Percentiles rank a stretch among this genome's conserved stretches.
phyloP scores from a whole-genome alignment of 495 filamentous ascomycete species.

The Xylaria castorea region DNA sequence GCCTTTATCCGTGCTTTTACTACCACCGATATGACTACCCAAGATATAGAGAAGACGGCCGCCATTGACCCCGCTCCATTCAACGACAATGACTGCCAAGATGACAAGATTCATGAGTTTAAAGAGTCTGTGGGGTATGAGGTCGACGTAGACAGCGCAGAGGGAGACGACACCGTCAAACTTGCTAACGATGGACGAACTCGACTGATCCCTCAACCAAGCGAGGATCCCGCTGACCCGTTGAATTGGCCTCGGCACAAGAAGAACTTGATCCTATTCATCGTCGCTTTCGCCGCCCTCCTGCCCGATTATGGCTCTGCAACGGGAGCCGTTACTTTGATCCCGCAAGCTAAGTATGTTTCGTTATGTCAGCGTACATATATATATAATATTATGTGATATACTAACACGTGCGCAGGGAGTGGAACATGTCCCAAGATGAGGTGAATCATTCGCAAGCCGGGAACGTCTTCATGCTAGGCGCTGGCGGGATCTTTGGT shows the following conservation, averaged over 20 bases:
- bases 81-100: not conserved
- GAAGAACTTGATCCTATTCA: slow-evolving; percentile 62
- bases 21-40: not conserved
- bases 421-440: slow-evolving; percentile 56
- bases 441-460: slow-evolving; percentile 62
- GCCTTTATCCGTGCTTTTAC: not conserved
- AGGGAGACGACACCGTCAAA: slow-evolving; percentile 41
- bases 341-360: slow-evolving; percentile 56
- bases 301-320: slow-evolving; percentile 64
- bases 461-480: slow-evolving; percentile 66
- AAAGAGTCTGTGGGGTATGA: slow-evolving; percentile 46
- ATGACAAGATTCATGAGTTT: slow-evolving; percentile 37
- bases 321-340: slow-evolving; percentile 60
- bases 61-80: not conserved
- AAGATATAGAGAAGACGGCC: slow-evolving; percentile 14
- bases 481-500: slow-evolving; percentile 60
- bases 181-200: slow-evolving; percentile 53
- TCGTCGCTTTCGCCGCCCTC: slow-evolving; percentile 61
- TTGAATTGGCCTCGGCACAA: slow-evolving; percentile 63
- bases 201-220: slow-evolving; percentile 67
- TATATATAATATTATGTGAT: not conserved
- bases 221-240: slow-evolving; percentile 61
- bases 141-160: slow-evolving; percentile 36
- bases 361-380: not conserved
- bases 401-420: slow-evolving; percentile 30